A percentile compares a stretch with the other conserved stretches of the same genome.
Evolutionary conservation across 1,284 basidiomycete species (phyloP).

Genomic region (Pseudomicrostroma phylloplanum): DNA sequence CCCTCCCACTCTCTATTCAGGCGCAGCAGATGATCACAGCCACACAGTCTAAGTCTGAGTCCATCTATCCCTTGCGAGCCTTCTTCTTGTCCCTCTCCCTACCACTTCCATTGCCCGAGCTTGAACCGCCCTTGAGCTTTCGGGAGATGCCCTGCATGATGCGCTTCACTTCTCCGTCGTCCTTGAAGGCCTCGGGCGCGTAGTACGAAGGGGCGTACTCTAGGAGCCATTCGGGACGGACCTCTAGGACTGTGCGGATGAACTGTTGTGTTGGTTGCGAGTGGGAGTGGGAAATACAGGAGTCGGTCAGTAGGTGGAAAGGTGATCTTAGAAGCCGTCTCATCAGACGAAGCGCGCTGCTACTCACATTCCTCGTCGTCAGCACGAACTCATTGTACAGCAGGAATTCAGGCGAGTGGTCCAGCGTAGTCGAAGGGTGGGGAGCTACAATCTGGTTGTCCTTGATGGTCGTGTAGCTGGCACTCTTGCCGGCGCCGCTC

Average conservation of each 20-base stretch:
- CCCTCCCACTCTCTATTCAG: too few species aligned
- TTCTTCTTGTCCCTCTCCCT: constrained; percentile 5
- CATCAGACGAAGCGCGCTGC: not conserved
- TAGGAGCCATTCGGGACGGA: constrained; percentile 82
- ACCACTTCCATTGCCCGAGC: not conserved
- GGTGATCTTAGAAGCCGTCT: not conserved
- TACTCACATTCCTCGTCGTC: constrained; percentile 62
- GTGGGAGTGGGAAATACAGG: not conserved
- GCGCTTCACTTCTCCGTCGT: constrained; percentile 39
- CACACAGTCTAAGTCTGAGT: too few species aligned
- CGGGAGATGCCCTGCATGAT: constrained; percentile 28
- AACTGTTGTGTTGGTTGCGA: constrained; percentile 53
- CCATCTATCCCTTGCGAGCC: not conserved
- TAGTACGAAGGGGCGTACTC: constrained; percentile 77
- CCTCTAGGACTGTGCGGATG: constrained; percentile 84
- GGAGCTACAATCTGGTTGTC: constrained; percentile 88
- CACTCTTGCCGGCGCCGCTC: constrained; percentile 58
- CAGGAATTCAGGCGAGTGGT: constrained; percentile 92
- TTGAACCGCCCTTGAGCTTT: not conserved
- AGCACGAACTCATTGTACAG: constrained; percentile 94
- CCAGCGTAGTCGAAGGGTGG: constrained; percentile 89
- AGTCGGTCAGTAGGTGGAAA: not conserved
- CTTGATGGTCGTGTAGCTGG: constrained; percentile 67
- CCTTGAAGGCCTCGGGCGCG: constrained; percentile 53
- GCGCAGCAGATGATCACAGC: too few species aligned